Conservation (phyloP, 2,329 filamentous ascomycete species). For the Hypoxylon sp. region DNA sequence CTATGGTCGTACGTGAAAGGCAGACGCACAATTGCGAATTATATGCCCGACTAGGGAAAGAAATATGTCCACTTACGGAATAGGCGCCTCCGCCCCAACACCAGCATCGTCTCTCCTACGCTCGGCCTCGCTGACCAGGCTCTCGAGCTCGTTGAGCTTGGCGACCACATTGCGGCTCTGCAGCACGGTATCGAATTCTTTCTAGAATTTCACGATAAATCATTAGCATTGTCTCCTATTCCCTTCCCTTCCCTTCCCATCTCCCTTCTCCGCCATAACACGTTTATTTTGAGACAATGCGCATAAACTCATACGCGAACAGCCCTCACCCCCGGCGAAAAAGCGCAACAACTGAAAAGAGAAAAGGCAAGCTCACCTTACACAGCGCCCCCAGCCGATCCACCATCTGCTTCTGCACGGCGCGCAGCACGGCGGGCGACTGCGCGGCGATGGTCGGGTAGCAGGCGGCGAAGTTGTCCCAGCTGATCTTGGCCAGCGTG, state of each 20-base stretch:
- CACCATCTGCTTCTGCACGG: conserved; percentile 70
- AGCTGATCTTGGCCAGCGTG: conserved; percentile 68
- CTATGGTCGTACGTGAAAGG: conserved; percentile 44
- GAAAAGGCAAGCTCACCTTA: conserved; percentile 58
- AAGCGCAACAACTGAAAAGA: background rate
- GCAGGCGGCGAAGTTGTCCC: conserved; percentile 70
- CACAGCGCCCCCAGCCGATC: conserved; percentile 67
- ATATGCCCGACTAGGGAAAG: conserved; percentile 17
- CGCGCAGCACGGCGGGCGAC: conserved; percentile 64
- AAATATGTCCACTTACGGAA: conserved; percentile 58
- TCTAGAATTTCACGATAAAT: conserved; percentile 49
- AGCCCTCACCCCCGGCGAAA: too few relatives aligned
- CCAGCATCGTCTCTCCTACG: conserved; percentile 53
- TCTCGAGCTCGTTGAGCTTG: conserved; percentile 71
- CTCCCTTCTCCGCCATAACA: too few relatives aligned
- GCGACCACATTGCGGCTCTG: conserved; percentile 64
- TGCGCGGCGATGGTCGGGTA: conserved; percentile 70
- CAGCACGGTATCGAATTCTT: conserved; percentile 70
- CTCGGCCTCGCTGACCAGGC: conserved; percentile 64
- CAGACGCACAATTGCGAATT: conserved; percentile 6
- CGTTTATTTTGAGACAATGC: too few relatives aligned
- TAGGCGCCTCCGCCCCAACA: conserved; percentile 52
- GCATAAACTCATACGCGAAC: too few relatives aligned
- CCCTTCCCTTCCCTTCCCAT: background rate
- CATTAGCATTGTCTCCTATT: conserved; percentile 26